Conservation (phyloP, 1,139 yeast genomes). For the Torulaspora globosa region DNA sequence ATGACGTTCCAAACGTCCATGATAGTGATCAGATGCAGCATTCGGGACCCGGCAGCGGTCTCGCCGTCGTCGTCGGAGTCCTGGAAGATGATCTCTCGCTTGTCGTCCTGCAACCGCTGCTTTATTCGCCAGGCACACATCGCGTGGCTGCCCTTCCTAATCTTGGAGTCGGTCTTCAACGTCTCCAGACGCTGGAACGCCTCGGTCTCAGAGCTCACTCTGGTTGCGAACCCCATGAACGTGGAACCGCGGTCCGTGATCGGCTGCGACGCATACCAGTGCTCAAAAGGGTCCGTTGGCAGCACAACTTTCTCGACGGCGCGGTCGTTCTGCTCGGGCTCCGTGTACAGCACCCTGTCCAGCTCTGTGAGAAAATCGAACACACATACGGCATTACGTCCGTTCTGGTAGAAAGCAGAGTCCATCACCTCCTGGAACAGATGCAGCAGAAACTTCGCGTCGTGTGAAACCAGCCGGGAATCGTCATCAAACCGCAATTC, state of each 20-base stretch:
- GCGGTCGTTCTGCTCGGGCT: slow-evolving; percentile 26
- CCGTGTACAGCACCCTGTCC: slow-evolving; percentile 47
- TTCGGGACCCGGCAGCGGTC: slow-evolving; percentile 89
- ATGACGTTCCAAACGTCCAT: slow-evolving; percentile 85
- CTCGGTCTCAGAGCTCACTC: slow-evolving; percentile 59
- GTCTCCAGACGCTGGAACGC: slow-evolving; percentile 51
- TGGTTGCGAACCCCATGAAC: slow-evolving; percentile 71
- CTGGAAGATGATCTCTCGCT: slow-evolving; percentile 48
- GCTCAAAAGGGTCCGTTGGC: slow-evolving; percentile 47
- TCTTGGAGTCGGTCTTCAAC: slow-evolving; percentile 60
- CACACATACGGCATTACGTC: slow-evolving; percentile 53
- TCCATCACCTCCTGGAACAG: slow-evolving; percentile 49
- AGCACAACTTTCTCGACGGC: slow-evolving; percentile 12
- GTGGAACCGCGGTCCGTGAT: slow-evolving; percentile 80
- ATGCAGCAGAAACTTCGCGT: slow-evolving; percentile 43
- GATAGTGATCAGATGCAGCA: slow-evolving; percentile 71
- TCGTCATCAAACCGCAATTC: slow-evolving; percentile 45
- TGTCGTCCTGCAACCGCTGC: slow-evolving; percentile 39
- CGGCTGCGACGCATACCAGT: slow-evolving; percentile 77
- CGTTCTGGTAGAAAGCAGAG: slow-evolving; percentile 49
- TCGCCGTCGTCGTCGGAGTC: slow-evolving; percentile 98
- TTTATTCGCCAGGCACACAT: slow-evolving; percentile 84
- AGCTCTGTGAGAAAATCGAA: slow-evolving; percentile 73
- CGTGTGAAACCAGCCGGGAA: slow-evolving; percentile 37
- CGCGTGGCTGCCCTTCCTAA: slow-evolving; percentile 68